Conservation (phyloP, 108 stramenopile species). For the Nitzschia inconspicua region DNA sequence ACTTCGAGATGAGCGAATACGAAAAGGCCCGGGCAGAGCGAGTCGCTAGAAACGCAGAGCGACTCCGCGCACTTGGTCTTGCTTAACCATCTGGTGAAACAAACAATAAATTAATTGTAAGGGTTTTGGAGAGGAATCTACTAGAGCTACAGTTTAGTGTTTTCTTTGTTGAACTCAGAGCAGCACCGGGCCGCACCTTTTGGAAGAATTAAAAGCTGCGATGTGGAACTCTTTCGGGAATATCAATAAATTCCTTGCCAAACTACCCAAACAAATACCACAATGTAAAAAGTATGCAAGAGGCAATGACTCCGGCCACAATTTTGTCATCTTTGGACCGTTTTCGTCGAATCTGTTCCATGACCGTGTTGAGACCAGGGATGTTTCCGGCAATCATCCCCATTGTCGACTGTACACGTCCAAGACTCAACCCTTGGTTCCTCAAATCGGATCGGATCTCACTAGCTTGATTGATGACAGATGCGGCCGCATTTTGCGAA, state of each 20-base stretch:
- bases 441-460: conserved; percentile 62
- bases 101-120: background rate
- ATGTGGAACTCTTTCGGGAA: background rate
- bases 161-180: too few species aligned
- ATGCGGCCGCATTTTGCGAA: conserved; percentile 59
- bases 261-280: conserved; percentile 82
- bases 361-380: conserved; percentile 75
- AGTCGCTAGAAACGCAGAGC: conserved; percentile 81
- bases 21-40: conserved; percentile 82
- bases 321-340: conserved; percentile 77
- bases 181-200: too few species aligned
- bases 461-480: conserved; percentile 66
- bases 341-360: conserved; percentile 71
- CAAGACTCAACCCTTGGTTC: conserved; percentile 58
- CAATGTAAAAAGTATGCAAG: conserved; percentile 78
- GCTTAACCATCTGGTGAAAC: conserved; percentile 26
- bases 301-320: conserved; percentile 81
- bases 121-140: too few species aligned
- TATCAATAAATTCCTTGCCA: background rate
- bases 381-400: conserved; percentile 65
- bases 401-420: conserved; percentile 52
- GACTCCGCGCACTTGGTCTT: conserved; percentile 75
- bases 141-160: too few species aligned
- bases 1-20: conserved; percentile 83
- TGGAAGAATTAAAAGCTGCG: too few species aligned